phyloP scores from a whole-genome alignment of 2,329 filamentous ascomycete genomes.

The Chaetoscypha palmicola region DNA sequence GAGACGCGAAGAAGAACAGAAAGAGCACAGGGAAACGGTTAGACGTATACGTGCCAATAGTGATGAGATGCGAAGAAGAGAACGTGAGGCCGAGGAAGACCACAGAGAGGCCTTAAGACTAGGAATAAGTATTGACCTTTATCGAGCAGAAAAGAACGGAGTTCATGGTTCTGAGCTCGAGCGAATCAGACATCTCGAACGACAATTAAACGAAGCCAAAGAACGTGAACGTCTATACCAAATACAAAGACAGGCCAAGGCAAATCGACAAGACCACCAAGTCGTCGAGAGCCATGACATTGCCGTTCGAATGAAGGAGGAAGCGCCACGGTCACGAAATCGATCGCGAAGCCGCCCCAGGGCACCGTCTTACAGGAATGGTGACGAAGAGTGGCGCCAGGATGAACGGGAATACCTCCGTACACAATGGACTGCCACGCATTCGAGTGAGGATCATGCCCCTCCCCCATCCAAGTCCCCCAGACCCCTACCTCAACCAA shows the following conservation, averaged over 20 bases:
- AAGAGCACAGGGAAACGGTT: conserved; percentile 37
- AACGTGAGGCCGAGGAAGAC: conserved; percentile 48
- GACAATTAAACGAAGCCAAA: conserved; percentile 59
- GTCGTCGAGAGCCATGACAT: conserved; percentile 27
- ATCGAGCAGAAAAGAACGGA: conserved; percentile 61
- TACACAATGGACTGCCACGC: conserved; percentile 33
- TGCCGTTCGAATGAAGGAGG: conserved; percentile 23
- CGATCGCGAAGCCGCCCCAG: conserved; percentile 26
- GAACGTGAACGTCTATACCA: conserved; percentile 61
- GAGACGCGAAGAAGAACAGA: conserved; percentile 62
- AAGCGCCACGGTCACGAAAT: conserved; percentile 20
- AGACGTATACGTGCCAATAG: background rate
- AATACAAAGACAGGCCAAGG: conserved; percentile 47
- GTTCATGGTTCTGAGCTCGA: conserved; percentile 46
- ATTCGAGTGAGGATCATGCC: conserved; percentile 15
- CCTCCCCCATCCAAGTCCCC: conserved; percentile 23
- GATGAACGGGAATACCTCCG: conserved; percentile 48
- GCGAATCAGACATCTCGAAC: conserved; percentile 74
- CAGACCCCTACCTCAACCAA: conserved; percentile 29
- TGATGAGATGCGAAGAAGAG: background rate
- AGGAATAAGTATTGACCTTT: conserved; percentile 82
- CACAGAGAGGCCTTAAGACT: conserved; percentile 61
- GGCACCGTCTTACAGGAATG: conserved; percentile 23
- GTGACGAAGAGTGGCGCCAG: conserved; percentile 40
- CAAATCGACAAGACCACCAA: conserved; percentile 16